Base-by-base conservation (phyloP, 2,329 filamentous ascomycete genomes). In the Botryotinia globosa region DNA sequence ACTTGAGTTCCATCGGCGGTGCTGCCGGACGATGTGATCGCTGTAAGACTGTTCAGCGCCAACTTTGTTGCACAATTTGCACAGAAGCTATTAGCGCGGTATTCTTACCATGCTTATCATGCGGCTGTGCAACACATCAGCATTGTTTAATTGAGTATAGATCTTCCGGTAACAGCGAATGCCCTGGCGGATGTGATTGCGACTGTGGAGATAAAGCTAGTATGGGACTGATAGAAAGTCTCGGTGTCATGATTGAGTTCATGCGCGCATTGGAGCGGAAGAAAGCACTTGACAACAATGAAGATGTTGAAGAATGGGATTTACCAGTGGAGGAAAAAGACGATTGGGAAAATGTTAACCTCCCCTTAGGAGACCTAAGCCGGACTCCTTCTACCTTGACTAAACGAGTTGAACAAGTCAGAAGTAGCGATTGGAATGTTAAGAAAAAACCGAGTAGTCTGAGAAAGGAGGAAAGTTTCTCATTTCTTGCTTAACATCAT, bases 141-240 rank as follows among this genome's bases (percentile, higher is more conserved):
- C 80, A 82, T 14, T 91, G 89, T 64, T 72, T 81, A 4, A 63
- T 73, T 9, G 75, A 77, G 51, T 81, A 80, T 69, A 79, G 80
- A 48, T 73, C 73, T 3, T 69, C 69, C 25, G 79, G 79, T 34
- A 87, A 89, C 79, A 85, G 82, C 1, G 81, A 85, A 64, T 91
- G 89, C 72, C 88, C 89, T 0, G 89, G 88, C 0, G 89, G 89
- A 1, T 89, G 91, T 77, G 89, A 91, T 78, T 91, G 89, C 77
- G 83, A 87, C 73, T 91, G 89, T 76, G 83, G 86, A 0, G 83
- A 86, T 22, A 86, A 90, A 74, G 88, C 89, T 1, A 83, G 82
- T 72, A 84, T 83, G 64, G 88, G 87, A 1, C 83, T 88, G 58
- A 85, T 90, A 14, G 89, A 90, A 79, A 88, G 87, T 32, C 90